Percentiles rank a stretch among this genome's conserved stretches.
Conservation (phyloP, 2,329 filamentous ascomycete genomes). For the Cladobotryum mycophilum region DNA sequence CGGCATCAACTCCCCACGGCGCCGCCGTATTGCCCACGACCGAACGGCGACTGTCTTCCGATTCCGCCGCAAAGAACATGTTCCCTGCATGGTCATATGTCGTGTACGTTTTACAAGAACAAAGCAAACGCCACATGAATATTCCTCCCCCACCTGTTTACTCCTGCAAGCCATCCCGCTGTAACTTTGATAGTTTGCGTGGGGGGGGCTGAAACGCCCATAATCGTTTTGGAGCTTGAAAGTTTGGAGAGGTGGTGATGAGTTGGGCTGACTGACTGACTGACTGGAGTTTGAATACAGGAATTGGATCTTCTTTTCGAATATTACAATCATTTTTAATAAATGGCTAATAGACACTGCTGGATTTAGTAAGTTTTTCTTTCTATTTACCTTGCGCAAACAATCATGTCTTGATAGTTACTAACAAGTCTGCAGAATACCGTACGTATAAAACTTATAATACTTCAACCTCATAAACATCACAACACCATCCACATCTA, state of each 20-base stretch:
- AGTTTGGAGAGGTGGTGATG: neutral
- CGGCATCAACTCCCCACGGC: neutral
- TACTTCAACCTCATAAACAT: neutral
- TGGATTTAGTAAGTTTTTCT: conserved; percentile 59
- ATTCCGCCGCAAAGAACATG: neutral
- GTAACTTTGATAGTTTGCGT: too few relatives aligned
- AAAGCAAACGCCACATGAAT: too few relatives aligned
- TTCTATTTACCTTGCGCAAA: neutral
- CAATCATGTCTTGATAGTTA: neutral
- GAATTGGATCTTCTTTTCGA: conserved; percentile 80
- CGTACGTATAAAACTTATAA: too few relatives aligned
- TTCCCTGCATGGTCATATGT: conserved; percentile 8
- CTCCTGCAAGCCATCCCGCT: too few relatives aligned
- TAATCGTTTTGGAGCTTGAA: too few relatives aligned
- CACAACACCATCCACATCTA: neutral
- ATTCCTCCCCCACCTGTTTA: too few relatives aligned
- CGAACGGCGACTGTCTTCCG: neutral
- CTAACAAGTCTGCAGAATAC: conserved; percentile 14
- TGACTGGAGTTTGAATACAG: conserved; percentile 22
- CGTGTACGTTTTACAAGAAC: neutral
- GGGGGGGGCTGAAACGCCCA: too few relatives aligned
- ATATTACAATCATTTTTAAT: conserved; percentile 83
- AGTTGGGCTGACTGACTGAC: neutral
- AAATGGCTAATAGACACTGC: conserved; percentile 77
- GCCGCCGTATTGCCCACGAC: conserved; percentile 4